Percentiles rank a stretch among this genome's conserved stretches.
phyloP scores from a whole-genome alignment of 192 early-diverging fungal species.

The Coemansia sp. region DNA sequence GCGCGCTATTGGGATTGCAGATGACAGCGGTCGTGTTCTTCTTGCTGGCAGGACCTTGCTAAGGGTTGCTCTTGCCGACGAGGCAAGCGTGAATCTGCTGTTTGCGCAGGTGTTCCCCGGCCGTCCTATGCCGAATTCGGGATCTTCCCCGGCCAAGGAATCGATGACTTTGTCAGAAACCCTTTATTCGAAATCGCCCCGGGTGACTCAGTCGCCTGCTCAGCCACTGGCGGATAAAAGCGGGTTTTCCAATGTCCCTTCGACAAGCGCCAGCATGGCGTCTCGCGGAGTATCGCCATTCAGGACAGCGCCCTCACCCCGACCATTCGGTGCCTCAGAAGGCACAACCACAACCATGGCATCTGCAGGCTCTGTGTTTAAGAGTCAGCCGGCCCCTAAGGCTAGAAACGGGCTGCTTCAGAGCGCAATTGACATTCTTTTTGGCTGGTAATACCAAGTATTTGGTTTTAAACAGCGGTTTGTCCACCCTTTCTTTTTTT shows the following conservation, averaged over 20 bases:
- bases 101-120: constrained; percentile 40
- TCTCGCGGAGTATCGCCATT: constrained; percentile 27
- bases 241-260: not conserved
- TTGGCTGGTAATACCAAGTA: constrained; percentile 33
- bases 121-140: constrained; percentile 31
- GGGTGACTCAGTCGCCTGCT: constrained; percentile 12
- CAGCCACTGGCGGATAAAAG: constrained; percentile 6
- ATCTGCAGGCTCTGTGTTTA: constrained; percentile 19
- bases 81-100: constrained; percentile 19
- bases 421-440: constrained; percentile 48
- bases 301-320: constrained; percentile 16
- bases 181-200: constrained; percentile 45
- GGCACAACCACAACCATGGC: not conserved
- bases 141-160: constrained; percentile 9
- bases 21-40: constrained; percentile 26
- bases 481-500: not conserved
- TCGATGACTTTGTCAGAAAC: constrained; percentile 30
- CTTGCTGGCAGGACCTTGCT: constrained; percentile 31
- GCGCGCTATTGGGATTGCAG: constrained; percentile 35
- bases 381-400: constrained; percentile 16
- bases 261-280: not conserved
- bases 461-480: no score
- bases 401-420: constrained; percentile 51
- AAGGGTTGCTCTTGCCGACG: constrained; percentile 28
- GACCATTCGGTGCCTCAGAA: constrained; percentile 12